Percentiles rank a stretch among this genome's conserved stretches.
phyloP scores from a whole-genome alignment of 192 early-diverging fungal genomes.

The Umbelopsis ramanniana region DNA sequence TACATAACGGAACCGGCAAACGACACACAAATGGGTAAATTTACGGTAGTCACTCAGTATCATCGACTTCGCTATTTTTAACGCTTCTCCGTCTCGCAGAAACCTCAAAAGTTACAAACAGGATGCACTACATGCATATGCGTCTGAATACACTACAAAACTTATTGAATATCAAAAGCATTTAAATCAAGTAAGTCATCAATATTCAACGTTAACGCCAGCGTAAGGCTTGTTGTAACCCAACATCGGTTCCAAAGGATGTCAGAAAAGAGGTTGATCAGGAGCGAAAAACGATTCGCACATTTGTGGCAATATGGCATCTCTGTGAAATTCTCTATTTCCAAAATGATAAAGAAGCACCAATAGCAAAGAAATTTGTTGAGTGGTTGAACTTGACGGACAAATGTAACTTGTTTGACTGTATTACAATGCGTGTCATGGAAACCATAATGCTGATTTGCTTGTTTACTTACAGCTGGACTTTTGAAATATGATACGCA shows the following conservation, averaged over 20 bases:
- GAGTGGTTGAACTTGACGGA: slow-evolving; percentile 7
- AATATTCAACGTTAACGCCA: neutral
- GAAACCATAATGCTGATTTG: neutral
- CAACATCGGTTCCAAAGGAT: neutral
- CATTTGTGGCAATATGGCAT: slow-evolving; percentile 1
- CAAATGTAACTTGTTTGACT: neutral
- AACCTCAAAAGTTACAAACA: neutral
- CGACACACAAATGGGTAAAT: slow-evolving; percentile 4
- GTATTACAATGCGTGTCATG: no score
- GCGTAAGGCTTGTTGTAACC: neutral
- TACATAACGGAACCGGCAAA: neutral
- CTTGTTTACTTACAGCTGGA: neutral
- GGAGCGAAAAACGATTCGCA: neutral
- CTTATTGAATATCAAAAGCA: slow-evolving; percentile 2
- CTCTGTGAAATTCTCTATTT: slow-evolving; percentile 11
- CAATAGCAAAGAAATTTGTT: neutral
- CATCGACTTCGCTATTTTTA: neutral
- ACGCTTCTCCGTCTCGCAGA: neutral
- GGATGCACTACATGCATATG: neutral
- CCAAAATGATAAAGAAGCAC: slow-evolving; percentile 7
- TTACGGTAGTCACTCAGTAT: no score
- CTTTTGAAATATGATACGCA: slow-evolving; percentile 4
- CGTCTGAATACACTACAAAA: neutral
- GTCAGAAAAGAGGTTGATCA: slow-evolving; percentile 1
- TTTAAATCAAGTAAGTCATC: neutral